Evolutionary conservation across 2,329 filamentous ascomycete genomes (phyloP).

Genomic region (Akanthomyces muscarius): DNA sequence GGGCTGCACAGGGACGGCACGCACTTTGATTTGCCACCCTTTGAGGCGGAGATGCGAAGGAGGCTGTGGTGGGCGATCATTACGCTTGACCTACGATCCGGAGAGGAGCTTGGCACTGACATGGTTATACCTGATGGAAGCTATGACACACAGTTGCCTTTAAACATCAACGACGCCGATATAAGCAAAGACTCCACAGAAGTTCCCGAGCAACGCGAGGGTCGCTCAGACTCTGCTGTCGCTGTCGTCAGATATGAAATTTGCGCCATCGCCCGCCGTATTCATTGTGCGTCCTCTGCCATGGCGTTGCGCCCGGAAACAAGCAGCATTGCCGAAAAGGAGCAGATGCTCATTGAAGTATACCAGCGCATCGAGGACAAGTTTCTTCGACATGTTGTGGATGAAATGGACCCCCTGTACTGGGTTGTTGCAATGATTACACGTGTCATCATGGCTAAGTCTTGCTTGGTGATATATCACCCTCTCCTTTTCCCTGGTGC

Average conservation of each 20-base stretch:
- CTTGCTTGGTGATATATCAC: constrained; percentile 74
- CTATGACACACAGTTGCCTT: constrained; percentile 47
- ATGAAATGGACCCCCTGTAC: constrained; percentile 50
- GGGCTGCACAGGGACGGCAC: constrained; percentile 56
- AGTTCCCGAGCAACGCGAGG: constrained; percentile 43
- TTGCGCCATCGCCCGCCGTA: constrained; percentile 35
- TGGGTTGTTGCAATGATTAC: constrained; percentile 67
- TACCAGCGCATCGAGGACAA: constrained; percentile 52
- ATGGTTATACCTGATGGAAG: constrained; percentile 38
- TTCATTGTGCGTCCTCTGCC: constrained; percentile 33
- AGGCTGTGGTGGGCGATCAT: constrained; percentile 60
- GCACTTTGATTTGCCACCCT: constrained; percentile 49
- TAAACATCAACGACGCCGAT: constrained; percentile 48
- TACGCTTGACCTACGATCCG: constrained; percentile 50
- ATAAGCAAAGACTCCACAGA: constrained; percentile 44
- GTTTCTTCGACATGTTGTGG: constrained; percentile 50
- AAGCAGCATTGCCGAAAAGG: constrained; percentile 33
- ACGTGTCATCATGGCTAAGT: constrained; percentile 70
- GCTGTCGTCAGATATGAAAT: constrained; percentile 50
- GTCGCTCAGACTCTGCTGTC: constrained; percentile 50
- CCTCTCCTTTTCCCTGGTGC: constrained; percentile 61
- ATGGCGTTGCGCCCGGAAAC: constrained; percentile 29
- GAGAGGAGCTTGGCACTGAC: constrained; percentile 50
- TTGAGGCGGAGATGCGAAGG: constrained; percentile 57
- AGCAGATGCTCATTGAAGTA: constrained; percentile 47